Base-by-base conservation (phyloP, 768 basidiomycete genomes). In the Serendipita indica region DNA sequence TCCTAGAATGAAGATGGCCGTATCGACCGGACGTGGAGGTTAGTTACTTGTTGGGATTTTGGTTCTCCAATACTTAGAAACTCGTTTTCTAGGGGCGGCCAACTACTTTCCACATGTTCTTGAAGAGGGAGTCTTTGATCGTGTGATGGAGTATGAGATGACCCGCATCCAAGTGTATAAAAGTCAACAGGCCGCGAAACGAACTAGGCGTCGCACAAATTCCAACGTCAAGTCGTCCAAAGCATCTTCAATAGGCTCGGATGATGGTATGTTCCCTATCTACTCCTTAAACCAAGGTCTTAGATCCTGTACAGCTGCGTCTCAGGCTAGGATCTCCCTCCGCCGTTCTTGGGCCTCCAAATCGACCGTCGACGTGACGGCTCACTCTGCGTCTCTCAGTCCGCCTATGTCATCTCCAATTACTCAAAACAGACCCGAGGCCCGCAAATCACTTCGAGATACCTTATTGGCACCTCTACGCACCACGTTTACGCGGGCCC, bases 301-400 rank as follows among this genome's bases (percentile, higher is more conserved):
- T 5, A 43, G 16, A 43, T n/a, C 5, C 16, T 7, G 18, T 25
- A 37, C 35, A 43, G 41, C 18, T 18, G 41, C 41, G 16, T 43
- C 41, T n/a, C 41, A 43, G 41, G 5, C 27, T 18, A 25, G 41
- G 27, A 43, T 43, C 18, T n/a, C 30, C 20, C 30, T 54, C 30
- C 49, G 49, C 3, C 49, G 49, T n/a, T 54, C 49, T 6, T 54
- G 49, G 49, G 49, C 49, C n/a, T 54, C 49, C 20, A 54, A 54
- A 27, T 54, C 49, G 5, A 27, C 49, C 3, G 49, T 27, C n/a
- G 49, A 54, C 2, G 49, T 54, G 20, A 22, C 49, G 5, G 20
- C 49, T 30, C 22, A 16, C 18, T 43, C n/a, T n/a, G n/a, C 27
- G 35, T 39, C 18, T 1, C 35, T n/a, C 16, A 43, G 16, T 25